These are phyloP conservation scores for Apiospora saccharicola DNA, from an alignment of 2,329 filamentous ascomycete genomes.

Conservation along the genomic window DNA sequence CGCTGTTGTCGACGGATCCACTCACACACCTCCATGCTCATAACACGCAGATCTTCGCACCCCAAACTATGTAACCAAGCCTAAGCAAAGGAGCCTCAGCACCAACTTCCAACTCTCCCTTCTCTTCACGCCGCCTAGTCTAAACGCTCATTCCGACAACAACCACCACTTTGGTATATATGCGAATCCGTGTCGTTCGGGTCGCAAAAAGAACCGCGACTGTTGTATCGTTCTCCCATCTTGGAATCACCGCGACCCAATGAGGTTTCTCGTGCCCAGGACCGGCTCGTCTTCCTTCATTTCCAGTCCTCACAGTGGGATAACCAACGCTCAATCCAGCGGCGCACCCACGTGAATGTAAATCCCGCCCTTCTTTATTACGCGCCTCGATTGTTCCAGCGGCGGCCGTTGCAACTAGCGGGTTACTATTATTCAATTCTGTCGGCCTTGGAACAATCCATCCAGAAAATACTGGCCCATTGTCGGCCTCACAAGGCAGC, in stretches of 20 bases:
- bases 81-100: slow-evolving; percentile 21
- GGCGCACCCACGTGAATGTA: slow-evolving; percentile 8
- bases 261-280: background rate
- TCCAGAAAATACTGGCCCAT: background rate
- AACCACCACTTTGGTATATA: background rate
- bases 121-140: slow-evolving; percentile 3
- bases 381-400: slow-evolving; percentile 7
- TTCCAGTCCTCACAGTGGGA: slow-evolving; percentile 10
- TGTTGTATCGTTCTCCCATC: background rate
- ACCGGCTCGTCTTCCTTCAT: slow-evolving; percentile 7
- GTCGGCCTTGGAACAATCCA: slow-evolving; percentile 11
- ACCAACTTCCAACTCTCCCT: slow-evolving; percentile 16
- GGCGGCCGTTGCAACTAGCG: background rate
- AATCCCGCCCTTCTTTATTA: slow-evolving; percentile 5
- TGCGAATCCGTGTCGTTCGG: background rate
- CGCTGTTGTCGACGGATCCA: slow-evolving; percentile 12
- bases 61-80: slow-evolving; percentile 19
- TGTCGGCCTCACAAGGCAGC: background rate
- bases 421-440: background rate
- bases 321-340: slow-evolving; percentile 13
- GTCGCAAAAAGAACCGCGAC: slow-evolving; percentile 3
- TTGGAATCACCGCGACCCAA: background rate
- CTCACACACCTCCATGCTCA: slow-evolving; percentile 6
- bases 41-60: slow-evolving; percentile 20
- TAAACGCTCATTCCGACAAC: slow-evolving; percentile 14